Percentiles rank a stretch among this genome's conserved stretches.
Evolutionary conservation across 345 rosid species (phyloP).

Genomic region (Eucalyptus coolabah): DNA sequence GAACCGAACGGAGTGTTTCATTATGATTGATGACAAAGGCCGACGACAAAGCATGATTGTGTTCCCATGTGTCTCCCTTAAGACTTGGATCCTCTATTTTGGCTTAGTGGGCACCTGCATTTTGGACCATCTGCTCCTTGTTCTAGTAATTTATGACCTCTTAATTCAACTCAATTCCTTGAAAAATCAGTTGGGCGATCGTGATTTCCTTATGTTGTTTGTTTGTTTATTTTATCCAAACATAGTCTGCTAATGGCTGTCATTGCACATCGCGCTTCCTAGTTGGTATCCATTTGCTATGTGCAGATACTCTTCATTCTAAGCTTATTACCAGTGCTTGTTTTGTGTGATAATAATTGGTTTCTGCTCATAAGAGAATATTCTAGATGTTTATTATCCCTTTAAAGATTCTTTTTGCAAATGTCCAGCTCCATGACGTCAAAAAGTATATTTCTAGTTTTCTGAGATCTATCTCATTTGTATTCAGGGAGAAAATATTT

Average conservation of each 20-base stretch:
- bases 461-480: too few relatives aligned
- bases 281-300: background rate
- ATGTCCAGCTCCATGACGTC: too few relatives aligned
- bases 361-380: background rate
- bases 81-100: background rate
- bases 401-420: too few relatives aligned
- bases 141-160: background rate
- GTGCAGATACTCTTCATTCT: background rate
- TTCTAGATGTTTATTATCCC: background rate
- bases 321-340: background rate
- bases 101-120: background rate
- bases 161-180: background rate
- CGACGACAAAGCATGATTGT: background rate
- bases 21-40: background rate
- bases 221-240: background rate
- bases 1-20: background rate
- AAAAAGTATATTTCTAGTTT: too few relatives aligned
- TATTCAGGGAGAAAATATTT: too few relatives aligned
- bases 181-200: background rate
- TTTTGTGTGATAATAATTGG: background rate
- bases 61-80: background rate
- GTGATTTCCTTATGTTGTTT: background rate
- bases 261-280: background rate
- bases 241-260: background rate
- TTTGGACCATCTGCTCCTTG: background rate